These are phyloP conservation scores for Mycocentrospora acerina DNA, from an alignment of 2,329 filamentous ascomycete species.

Conservation along the genomic window DNA sequence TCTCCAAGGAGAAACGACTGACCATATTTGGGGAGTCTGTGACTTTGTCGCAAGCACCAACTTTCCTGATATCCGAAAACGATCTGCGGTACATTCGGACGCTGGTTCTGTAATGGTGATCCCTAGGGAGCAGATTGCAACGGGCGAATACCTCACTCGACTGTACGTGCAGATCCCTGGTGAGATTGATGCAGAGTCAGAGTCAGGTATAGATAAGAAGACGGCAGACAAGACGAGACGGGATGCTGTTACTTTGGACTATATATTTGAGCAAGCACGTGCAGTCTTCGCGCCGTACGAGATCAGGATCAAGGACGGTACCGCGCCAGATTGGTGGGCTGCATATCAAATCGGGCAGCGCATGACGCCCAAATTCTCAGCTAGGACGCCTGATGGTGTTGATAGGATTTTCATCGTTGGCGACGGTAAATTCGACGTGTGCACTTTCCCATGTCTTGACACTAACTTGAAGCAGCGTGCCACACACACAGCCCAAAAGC, in stretches of 20 bases:
- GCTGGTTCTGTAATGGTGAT: conserved; percentile 38
- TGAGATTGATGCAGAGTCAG: conserved; percentile 28
- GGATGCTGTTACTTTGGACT: conserved; percentile 62
- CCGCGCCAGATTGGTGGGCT: conserved; percentile 66
- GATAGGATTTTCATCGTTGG: conserved; percentile 68
- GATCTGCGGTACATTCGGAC: conserved; percentile 28
- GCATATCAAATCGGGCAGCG: conserved; percentile 68
- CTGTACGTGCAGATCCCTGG: conserved; percentile 57
- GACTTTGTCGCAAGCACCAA: conserved; percentile 48
- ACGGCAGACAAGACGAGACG: conserved; percentile 60
- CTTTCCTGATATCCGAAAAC: conserved; percentile 45
- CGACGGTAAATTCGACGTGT: conserved; percentile 60
- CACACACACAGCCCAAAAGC: conserved; percentile 58
- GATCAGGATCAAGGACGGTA: conserved; percentile 56
- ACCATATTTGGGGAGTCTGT: conserved; percentile 56
- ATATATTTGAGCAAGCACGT: conserved; percentile 67
- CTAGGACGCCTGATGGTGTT: conserved; percentile 62
- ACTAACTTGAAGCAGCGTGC: background rate
- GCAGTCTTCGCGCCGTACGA: conserved; percentile 56
- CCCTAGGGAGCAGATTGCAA: conserved; percentile 59
- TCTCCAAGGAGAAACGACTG: conserved; percentile 58
- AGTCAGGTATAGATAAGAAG: conserved; percentile 4
- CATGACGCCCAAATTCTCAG: conserved; percentile 65
- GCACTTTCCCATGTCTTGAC: too few species aligned
- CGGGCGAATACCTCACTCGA: conserved; percentile 68